A percentile compares a stretch with the other conserved stretches of the same genome.
Conservation (phyloP, 768 basidiomycete species). For the Lactarius deliciosus region DNA sequence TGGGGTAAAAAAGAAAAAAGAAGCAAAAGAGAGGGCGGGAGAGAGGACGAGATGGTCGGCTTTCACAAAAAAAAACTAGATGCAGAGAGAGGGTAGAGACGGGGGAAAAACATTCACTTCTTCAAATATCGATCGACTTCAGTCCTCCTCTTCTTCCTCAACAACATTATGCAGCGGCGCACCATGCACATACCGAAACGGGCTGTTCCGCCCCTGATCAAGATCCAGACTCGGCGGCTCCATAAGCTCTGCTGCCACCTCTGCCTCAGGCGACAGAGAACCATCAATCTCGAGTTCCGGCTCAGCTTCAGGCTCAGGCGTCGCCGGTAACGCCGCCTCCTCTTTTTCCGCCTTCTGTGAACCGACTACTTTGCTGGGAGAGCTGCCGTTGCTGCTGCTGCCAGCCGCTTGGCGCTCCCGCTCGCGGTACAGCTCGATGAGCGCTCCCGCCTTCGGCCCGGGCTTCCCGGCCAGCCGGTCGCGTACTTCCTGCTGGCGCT, state of each 20-base stretch:
- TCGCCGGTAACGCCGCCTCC: slow-evolving; percentile 18
- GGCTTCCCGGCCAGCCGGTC: slow-evolving; percentile 28
- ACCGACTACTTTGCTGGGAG: slow-evolving; percentile 37
- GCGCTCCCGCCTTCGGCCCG: slow-evolving; percentile 61
- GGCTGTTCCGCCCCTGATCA: slow-evolving; percentile 56
- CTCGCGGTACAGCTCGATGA: slow-evolving; percentile 88
- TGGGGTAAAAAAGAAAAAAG: background rate
- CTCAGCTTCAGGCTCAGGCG: slow-evolving; percentile 31
- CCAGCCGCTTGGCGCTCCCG: slow-evolving; percentile 46
- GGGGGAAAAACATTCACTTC: background rate
- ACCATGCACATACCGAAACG: slow-evolving; percentile 76
- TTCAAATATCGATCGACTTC: background rate
- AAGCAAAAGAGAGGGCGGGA: background rate
- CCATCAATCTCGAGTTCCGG: slow-evolving; percentile 13
- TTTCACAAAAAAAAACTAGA: background rate
- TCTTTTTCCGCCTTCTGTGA: slow-evolving; percentile 17
- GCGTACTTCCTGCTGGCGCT: slow-evolving; percentile 20
- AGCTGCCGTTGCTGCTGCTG: background rate
- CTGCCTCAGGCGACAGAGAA: slow-evolving; percentile 31
- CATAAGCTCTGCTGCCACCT: slow-evolving; percentile 34
- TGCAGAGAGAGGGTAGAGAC: background rate
- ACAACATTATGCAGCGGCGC: slow-evolving; percentile 84
- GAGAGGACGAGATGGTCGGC: too few relatives aligned
- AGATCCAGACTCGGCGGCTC: slow-evolving; percentile 40
- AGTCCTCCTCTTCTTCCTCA: slow-evolving; percentile 77